These are phyloP conservation scores for Zygosaccharomyces kombuchaensis DNA, from an alignment of 805 yeast genomes.

Conservation along the genomic window DNA sequence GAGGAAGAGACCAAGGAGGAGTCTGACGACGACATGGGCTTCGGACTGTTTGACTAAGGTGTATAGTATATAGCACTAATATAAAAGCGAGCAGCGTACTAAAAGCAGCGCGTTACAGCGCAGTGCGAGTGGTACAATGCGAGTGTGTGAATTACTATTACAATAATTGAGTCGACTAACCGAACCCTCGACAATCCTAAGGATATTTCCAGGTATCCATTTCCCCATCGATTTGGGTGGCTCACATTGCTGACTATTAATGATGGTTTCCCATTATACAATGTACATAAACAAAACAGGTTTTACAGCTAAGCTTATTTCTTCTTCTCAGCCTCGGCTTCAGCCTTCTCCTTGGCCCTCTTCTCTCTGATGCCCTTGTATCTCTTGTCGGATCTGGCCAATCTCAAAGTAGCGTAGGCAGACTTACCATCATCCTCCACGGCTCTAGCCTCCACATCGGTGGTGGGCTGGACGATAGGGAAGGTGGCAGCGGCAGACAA, in stretches of 20 bases:
- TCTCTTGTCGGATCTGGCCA: conserved; percentile 91
- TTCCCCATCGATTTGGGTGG: conserved; percentile 1
- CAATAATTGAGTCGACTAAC: not conserved
- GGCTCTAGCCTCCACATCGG: conserved; percentile 81
- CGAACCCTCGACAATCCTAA: no score
- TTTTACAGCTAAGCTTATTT: conserved; percentile 50
- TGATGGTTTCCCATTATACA: conserved; percentile 35
- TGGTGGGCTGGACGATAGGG: conserved; percentile 82
- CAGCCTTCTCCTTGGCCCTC: conserved; percentile 96
- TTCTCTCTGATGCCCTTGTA: conserved; percentile 95
- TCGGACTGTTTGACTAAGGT: conserved; percentile 82
- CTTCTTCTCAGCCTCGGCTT: conserved; percentile 99
- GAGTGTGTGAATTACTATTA: not conserved
- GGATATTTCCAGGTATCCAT: no score
- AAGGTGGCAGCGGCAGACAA: conserved; percentile 69
- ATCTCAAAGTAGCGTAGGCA: conserved; percentile 94
- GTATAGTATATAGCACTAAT: conserved; percentile 8
- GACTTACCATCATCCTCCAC: conserved; percentile 69
- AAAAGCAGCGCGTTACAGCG: not conserved
- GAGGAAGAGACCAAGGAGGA: conserved; percentile 58
- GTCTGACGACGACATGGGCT: conserved; percentile 83
- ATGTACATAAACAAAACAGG: conserved; percentile 26
- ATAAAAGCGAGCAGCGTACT: conserved; percentile 2
- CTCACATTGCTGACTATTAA: conserved; percentile 3
- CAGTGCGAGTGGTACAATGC: not conserved